phyloP scores from a whole-genome alignment of 345 rosid species.

The Citrus australasica region DNA sequence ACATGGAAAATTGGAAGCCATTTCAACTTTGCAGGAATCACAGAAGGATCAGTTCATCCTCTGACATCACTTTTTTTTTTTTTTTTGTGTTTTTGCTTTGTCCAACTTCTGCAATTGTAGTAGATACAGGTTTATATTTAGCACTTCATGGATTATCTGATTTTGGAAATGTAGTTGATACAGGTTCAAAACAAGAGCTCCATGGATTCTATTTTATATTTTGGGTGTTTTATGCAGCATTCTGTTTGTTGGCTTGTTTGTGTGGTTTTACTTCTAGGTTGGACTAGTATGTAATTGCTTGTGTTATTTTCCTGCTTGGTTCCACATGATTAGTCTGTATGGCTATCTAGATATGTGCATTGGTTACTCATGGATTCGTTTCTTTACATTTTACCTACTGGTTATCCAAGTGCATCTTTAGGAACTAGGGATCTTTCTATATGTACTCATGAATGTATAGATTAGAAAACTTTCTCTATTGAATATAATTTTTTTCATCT shows the following conservation, averaged over 20 bases:
- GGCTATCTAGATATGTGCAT: background rate
- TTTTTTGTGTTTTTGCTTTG: background rate
- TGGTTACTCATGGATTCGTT: background rate
- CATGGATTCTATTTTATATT: background rate
- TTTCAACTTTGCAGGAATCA: background rate
- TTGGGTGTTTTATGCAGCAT: background rate
- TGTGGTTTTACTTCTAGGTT: background rate
- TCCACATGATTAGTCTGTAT: background rate
- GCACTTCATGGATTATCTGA: background rate
- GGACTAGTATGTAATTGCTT: background rate
- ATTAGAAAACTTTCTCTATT: constrained; percentile 11
- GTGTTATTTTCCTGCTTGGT: background rate
- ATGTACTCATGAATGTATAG: background rate
- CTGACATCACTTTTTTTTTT: background rate
- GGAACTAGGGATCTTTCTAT: constrained; percentile 8
- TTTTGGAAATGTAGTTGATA: background rate
- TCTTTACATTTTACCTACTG: background rate
- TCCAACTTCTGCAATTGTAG: background rate
- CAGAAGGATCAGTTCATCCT: background rate
- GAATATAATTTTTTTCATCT: constrained; percentile 14
- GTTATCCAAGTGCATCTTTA: background rate
- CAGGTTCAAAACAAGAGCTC: background rate
- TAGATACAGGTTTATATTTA: background rate
- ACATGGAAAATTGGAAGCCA: background rate
- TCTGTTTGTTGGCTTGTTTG: background rate